phyloP scores from a whole-genome alignment of 1,139 yeast genomes.

The Ogataea hybrid region DNA sequence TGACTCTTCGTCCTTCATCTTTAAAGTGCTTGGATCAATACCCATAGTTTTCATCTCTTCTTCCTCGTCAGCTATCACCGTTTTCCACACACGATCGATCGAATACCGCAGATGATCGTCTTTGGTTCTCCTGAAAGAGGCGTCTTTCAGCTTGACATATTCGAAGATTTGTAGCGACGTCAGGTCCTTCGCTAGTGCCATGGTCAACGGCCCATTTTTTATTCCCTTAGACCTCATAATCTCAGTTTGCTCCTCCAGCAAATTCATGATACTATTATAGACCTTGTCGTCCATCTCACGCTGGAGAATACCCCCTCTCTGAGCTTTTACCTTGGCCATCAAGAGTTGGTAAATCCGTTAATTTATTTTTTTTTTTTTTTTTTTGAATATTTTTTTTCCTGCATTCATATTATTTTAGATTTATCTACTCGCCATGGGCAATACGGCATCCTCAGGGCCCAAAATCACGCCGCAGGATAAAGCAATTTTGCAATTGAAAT shows the following conservation, averaged over 20 bases:
- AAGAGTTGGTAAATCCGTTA: neutral
- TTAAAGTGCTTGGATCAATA: constrained; percentile 29
- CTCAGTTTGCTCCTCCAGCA: constrained; percentile 32
- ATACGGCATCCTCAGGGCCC: constrained; percentile 36
- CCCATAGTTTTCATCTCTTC: constrained; percentile 29
- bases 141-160: constrained; percentile 59
- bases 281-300: constrained; percentile 33
- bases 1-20: constrained; percentile 42
- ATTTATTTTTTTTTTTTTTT: too few species aligned
- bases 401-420: neutral
- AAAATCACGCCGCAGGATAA: constrained; percentile 78
- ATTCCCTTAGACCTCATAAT: constrained; percentile 20
- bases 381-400: neutral
- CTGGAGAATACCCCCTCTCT: constrained; percentile 24
- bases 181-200: constrained; percentile 61
- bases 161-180: constrained; percentile 48
- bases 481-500: constrained; percentile 81
- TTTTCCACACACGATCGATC: constrained; percentile 39
- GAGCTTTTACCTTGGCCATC: constrained; percentile 21
- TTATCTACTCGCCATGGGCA: constrained; percentile 35
- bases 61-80: constrained; percentile 31
- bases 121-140: constrained; percentile 66
- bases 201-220: constrained; percentile 24
- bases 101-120: constrained; percentile 43
- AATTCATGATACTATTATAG: constrained; percentile 32